Percentiles rank a stretch among this genome's conserved stretches.
These are phyloP conservation scores for Monilinia polystroma DNA, from an alignment of 2,329 filamentous ascomycete genomes.

Conservation along the genomic window DNA sequence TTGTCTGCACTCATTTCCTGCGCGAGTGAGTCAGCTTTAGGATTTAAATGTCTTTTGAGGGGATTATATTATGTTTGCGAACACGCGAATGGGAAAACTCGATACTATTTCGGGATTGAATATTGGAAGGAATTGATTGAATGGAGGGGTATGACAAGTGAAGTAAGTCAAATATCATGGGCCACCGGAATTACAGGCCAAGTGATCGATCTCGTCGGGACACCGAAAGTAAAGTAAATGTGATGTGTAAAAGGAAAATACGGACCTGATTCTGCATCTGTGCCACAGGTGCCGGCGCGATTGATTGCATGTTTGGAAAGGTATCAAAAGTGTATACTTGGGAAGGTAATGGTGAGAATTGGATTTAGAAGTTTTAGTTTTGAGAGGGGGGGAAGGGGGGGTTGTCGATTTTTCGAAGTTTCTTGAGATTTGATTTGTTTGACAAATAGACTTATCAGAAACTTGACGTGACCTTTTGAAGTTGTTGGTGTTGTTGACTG, in stretches of 20 bases:
- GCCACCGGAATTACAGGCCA: conserved; percentile 8
- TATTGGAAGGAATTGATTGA: conserved; percentile 18
- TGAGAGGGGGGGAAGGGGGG: not conserved
- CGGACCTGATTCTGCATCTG: conserved; percentile 37
- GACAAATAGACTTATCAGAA: conserved; percentile 21
- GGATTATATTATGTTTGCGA: conserved; percentile 6
- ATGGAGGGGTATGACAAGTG: conserved; percentile 22
- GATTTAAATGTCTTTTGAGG: conserved; percentile 6
- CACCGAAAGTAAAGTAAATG: not conserved
- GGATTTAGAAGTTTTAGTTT: not conserved
- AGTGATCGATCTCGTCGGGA: conserved; percentile 13
- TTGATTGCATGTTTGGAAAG: conserved; percentile 36
- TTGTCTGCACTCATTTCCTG: conserved; percentile 39
- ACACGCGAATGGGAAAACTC: conserved; percentile 6
- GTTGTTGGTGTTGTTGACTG: too few species aligned
- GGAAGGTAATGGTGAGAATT: not conserved
- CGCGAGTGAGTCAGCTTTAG: conserved; percentile 36
- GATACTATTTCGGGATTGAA: conserved; percentile 10
- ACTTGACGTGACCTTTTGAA: conserved; percentile 10
- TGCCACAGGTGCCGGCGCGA: conserved; percentile 38
- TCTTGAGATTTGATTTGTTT: conserved; percentile 17
- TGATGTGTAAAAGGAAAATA: conserved; percentile 20
- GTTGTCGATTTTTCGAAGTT: conserved; percentile 1
- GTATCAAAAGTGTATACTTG: not conserved
- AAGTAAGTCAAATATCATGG: conserved; percentile 18